These are phyloP conservation scores for Gamsiella multidivaricata DNA, from an alignment of 192 early-diverging fungal genomes.

Conservation along the genomic window DNA sequence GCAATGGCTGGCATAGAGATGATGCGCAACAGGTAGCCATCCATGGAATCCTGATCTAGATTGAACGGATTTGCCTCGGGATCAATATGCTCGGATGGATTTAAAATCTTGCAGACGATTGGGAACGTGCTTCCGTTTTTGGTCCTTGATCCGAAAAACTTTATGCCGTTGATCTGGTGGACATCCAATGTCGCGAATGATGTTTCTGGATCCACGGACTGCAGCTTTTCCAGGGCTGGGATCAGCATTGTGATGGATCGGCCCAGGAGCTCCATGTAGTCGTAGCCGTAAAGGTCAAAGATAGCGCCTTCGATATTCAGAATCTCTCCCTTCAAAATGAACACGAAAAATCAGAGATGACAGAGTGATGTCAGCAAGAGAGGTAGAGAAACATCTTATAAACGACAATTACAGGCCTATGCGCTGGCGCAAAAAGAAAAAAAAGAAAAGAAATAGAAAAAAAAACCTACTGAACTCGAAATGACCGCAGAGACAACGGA, in stretches of 20 bases:
- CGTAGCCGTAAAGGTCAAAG: constrained; percentile 65
- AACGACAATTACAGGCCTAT: too few species aligned
- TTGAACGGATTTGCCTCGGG: constrained; percentile 37
- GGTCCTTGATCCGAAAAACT: constrained; percentile 68
- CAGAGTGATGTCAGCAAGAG: not conserved
- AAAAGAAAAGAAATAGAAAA: not conserved
- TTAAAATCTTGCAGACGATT: constrained; percentile 61
- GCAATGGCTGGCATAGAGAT: constrained; percentile 73
- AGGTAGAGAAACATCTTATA: too few species aligned
- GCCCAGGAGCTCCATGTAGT: constrained; percentile 59
- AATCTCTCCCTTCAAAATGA: constrained; percentile 56
- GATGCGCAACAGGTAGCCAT: constrained; percentile 58
- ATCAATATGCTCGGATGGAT: constrained; percentile 31
- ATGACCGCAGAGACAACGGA: constrained; percentile 53
- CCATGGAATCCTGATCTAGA: constrained; percentile 17
- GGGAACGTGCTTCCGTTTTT: constrained; percentile 66
- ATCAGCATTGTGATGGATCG: constrained; percentile 52
- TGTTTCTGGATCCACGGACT: constrained; percentile 38
- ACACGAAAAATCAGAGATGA: not conserved
- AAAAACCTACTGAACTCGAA: constrained; percentile 50
- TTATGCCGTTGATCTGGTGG: constrained; percentile 60
- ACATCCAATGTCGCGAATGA: constrained; percentile 53
- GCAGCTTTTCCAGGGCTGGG: constrained; percentile 47
- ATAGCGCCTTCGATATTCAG: constrained; percentile 55
- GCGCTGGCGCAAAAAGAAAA: not conserved